phyloP scores from a whole-genome alignment of 1,284 basidiomycete genomes.

The Papiliotrema flavescens region DNA sequence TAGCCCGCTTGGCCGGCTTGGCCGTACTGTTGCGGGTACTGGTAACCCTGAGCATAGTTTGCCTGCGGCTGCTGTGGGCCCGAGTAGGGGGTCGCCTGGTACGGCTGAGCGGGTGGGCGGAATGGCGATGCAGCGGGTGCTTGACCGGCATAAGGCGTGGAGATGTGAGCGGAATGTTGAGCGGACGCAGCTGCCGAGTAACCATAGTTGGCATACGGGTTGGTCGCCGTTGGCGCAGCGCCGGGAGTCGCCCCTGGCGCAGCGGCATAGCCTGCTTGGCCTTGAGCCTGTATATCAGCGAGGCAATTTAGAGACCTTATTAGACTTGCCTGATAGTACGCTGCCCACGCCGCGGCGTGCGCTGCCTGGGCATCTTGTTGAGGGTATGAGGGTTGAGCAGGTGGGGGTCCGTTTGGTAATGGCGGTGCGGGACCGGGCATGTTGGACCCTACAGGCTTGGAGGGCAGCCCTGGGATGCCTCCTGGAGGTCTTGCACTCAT shows the following conservation, averaged over 20 bases:
- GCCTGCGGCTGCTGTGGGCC: background rate
- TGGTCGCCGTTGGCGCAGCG: constrained; percentile 16
- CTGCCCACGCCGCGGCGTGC: constrained; percentile 46
- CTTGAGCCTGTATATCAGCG: constrained; percentile 25
- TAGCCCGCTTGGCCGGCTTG: constrained; percentile 16
- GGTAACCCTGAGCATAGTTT: constrained; percentile 1
- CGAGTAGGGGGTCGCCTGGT: background rate
- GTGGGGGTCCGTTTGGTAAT: constrained; percentile 42
- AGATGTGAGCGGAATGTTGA: background rate
- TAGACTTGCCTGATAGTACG: constrained; percentile 43
- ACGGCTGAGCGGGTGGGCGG: constrained; percentile 4
- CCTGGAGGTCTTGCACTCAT: background rate
- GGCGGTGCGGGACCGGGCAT: constrained; percentile 52
- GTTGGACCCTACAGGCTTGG: background rate
- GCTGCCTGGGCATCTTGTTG: constrained; percentile 23
- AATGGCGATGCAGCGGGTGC: background rate
- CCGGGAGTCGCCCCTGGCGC: constrained; percentile 9
- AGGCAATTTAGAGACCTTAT: background rate
- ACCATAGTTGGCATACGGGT: constrained; percentile 46
- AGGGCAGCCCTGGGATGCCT: background rate
- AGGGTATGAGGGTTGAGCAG: constrained; percentile 35
- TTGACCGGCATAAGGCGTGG: background rate
- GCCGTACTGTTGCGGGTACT: constrained; percentile 10
- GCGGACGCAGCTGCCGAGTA: constrained; percentile 41
- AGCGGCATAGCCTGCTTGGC: constrained; percentile 18